Evolutionary conservation across 2,329 filamentous ascomycete species (phyloP).

Genomic region (Aspergillus hortae): DNA sequence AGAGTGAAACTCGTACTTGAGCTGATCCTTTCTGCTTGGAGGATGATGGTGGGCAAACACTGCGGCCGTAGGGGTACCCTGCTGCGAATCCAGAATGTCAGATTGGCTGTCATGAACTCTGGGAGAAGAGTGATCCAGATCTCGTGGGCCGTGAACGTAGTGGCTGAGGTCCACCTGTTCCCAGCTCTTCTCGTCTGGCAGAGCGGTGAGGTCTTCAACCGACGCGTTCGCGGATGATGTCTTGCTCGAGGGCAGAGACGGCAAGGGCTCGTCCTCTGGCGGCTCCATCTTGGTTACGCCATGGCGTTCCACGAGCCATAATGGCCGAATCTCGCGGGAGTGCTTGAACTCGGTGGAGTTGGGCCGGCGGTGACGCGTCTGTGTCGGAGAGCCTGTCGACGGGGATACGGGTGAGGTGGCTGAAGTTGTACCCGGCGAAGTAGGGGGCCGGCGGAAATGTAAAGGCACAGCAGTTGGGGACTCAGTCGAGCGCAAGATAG

Average conservation of each 20-base stretch:
- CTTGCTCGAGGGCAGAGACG: constrained; percentile 51
- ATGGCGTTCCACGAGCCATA: constrained; percentile 74
- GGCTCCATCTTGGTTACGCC: constrained; percentile 39
- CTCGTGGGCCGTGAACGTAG: constrained; percentile 12
- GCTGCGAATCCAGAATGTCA: constrained; percentile 59
- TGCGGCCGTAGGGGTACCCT: constrained; percentile 66
- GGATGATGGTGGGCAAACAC: constrained; percentile 36
- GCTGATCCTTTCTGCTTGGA: constrained; percentile 34
- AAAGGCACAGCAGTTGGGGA: constrained; percentile 56
- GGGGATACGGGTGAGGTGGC: constrained; percentile 34
- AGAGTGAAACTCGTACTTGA: constrained; percentile 46
- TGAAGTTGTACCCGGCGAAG: constrained; percentile 43
- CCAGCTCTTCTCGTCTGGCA: constrained; percentile 27
- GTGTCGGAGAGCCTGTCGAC: constrained; percentile 42
- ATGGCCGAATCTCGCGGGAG: constrained; percentile 68
- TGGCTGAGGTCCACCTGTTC: constrained; percentile 27
- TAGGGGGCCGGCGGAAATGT: constrained; percentile 51
- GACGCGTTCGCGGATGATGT: constrained; percentile 48
- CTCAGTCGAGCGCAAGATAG: constrained; percentile 26
- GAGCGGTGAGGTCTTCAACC: constrained; percentile 36
- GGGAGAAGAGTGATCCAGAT: constrained; percentile 33
- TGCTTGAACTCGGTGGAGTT: constrained; percentile 52
- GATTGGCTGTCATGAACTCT: constrained; percentile 25
- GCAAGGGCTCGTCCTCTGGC: constrained; percentile 38
- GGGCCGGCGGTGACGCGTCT: constrained; percentile 43